phyloP scores from a whole-genome alignment of 441 rosid species.

The Metrosideros polymorpha region DNA sequence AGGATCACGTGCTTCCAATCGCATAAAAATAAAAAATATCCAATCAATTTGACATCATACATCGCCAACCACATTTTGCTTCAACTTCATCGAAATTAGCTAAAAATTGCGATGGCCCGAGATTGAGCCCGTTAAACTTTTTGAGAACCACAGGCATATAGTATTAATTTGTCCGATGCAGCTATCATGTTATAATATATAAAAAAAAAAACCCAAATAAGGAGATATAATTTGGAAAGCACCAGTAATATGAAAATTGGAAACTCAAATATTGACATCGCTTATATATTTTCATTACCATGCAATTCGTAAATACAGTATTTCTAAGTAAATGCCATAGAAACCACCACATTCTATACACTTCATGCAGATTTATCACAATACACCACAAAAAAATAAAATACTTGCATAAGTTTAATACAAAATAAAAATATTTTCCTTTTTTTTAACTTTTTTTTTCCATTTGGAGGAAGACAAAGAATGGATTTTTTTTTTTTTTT shows the following conservation, averaged over 20 bases:
- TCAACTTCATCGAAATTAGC: not conserved
- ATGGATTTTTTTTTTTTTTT: no score
- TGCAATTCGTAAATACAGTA: not conserved
- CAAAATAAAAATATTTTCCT: not conserved
- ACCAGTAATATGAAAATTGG: not conserved
- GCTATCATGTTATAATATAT: not conserved
- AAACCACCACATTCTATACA: not conserved
- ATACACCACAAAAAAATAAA: not conserved
- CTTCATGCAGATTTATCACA: not conserved
- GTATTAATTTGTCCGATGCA: not conserved
- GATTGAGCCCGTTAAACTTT: not conserved
- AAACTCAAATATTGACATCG: not conserved
- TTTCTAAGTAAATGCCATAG: no score
- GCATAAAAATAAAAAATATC: no score
- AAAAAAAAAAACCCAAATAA: not conserved
- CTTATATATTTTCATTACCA: not conserved
- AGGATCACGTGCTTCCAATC: no score
- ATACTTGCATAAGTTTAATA: not conserved
- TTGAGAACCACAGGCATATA: fast-evolving
- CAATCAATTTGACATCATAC: not conserved
- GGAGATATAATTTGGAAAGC: not conserved
- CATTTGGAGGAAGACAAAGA: not conserved
- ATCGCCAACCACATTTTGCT: fast-evolving
- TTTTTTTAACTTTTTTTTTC: no score
- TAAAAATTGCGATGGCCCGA: fast-evolving